These are phyloP conservation scores for Pyrenophora seminiperda DNA, from an alignment of 2,329 filamentous ascomycete genomes.

Conservation along the genomic window DNA sequence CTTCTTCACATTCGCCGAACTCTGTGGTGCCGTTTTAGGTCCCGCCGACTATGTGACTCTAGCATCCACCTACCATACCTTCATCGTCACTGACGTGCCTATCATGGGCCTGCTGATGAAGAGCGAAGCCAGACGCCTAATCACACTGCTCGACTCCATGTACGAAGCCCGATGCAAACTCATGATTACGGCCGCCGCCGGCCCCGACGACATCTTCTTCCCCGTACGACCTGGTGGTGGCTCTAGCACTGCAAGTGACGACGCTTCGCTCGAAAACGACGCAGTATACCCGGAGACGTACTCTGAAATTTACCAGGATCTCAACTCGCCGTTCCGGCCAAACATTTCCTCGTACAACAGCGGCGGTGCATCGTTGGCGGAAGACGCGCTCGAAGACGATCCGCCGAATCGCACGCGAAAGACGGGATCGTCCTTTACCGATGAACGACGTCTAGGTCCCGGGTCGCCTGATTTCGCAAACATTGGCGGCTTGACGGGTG, in stretches of 20 bases:
- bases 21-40: slow-evolving; percentile 69
- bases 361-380: slow-evolving; percentile 37
- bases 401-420: slow-evolving; percentile 52
- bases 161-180: slow-evolving; percentile 84
- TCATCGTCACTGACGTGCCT: slow-evolving; percentile 74
- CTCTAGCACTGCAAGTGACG: slow-evolving; percentile 4
- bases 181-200: slow-evolving; percentile 68
- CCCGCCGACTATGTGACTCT: slow-evolving; percentile 84
- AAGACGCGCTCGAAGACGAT: slow-evolving; percentile 57
- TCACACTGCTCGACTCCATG: slow-evolving; percentile 75
- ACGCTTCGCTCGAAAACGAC: slow-evolving; percentile 47
- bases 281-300: slow-evolving; percentile 68
- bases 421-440: slow-evolving; percentile 30
- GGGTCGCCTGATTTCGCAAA: slow-evolving; percentile 66
- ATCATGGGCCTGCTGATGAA: slow-evolving; percentile 70
- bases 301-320: slow-evolving; percentile 78
- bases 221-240: slow-evolving; percentile 49
- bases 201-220: slow-evolving; percentile 78
- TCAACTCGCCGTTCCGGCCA: slow-evolving; percentile 75
- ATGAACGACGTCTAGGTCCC: slow-evolving; percentile 31
- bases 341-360: slow-evolving; percentile 71
- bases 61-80: slow-evolving; percentile 77
- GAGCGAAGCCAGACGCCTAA: slow-evolving; percentile 80
- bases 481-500: slow-evolving; percentile 72
- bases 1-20: slow-evolving; percentile 69